Evolutionary conservation across 352 stramenopile species (phyloP).

Genomic region (Pythium grandisporangium): DNA sequence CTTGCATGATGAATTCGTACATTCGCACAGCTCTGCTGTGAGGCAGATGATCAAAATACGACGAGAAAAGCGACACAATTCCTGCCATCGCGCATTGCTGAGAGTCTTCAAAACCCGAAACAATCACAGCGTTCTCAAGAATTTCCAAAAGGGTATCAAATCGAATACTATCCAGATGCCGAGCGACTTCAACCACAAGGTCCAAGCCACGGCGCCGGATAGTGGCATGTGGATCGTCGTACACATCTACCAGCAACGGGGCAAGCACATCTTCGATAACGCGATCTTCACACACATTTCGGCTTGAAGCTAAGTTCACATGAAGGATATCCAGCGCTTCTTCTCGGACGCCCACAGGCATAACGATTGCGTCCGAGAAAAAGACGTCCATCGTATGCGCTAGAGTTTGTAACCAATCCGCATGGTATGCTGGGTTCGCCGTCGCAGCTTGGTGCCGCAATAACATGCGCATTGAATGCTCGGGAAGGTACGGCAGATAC

Average conservation of each 20-base stretch:
- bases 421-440: slow-evolving; percentile 54
- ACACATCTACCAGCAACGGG: slow-evolving; percentile 52
- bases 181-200: slow-evolving; percentile 58
- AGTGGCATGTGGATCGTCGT: slow-evolving; percentile 50
- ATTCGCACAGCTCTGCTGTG: slow-evolving; percentile 55
- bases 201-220: slow-evolving; percentile 51
- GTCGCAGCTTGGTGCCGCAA: slow-evolving; percentile 50
- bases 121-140: slow-evolving; percentile 50
- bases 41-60: slow-evolving; percentile 73
- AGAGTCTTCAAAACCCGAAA: slow-evolving; percentile 58
- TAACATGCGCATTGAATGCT: slow-evolving; percentile 47
- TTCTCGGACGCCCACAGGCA: slow-evolving; percentile 42
- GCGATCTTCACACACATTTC: slow-evolving; percentile 76
- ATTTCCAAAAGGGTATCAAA: slow-evolving; percentile 78
- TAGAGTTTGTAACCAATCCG: slow-evolving; percentile 57
- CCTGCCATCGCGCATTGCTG: slow-evolving; percentile 48
- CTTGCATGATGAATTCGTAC: slow-evolving; percentile 69
- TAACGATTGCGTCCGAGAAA: slow-evolving; percentile 36
- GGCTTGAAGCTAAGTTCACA: slow-evolving; percentile 63
- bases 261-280: slow-evolving; percentile 82
- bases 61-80: slow-evolving; percentile 68
- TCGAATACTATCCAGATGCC: slow-evolving; percentile 68
- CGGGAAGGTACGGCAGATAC: slow-evolving; percentile 57
- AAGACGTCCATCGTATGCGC: slow-evolving; percentile 46
- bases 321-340: slow-evolving; percentile 63